phyloP scores from a whole-genome alignment of 2,329 filamentous ascomycete genomes.

The Diaporthe humulicola region DNA sequence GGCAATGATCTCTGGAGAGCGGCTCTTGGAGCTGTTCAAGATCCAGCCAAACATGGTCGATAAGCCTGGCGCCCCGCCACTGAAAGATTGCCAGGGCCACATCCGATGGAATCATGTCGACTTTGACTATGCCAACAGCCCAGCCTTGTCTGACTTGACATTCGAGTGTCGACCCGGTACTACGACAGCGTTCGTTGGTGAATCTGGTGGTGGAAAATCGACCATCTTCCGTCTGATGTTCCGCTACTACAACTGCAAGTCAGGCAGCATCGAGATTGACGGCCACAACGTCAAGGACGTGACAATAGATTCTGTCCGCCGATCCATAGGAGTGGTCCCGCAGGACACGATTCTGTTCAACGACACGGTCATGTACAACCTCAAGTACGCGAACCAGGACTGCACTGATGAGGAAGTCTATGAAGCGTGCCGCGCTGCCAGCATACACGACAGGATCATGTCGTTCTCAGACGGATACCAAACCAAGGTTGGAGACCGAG shows the following conservation, averaged over 20 bases:
- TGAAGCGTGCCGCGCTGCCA: constrained; percentile 65
- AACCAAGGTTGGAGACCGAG: constrained; percentile 66
- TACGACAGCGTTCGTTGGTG: constrained; percentile 94
- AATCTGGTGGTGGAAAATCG: constrained; percentile 97
- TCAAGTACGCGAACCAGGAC: constrained; percentile 63
- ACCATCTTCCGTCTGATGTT: constrained; percentile 96
- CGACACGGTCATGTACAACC: constrained; percentile 68
- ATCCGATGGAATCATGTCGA: constrained; percentile 90
- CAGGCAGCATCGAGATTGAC: constrained; percentile 87
- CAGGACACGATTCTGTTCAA: constrained; percentile 86
- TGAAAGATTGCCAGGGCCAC: constrained; percentile 81
- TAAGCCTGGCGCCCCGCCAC: constrained; percentile 70
- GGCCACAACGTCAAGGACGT: constrained; percentile 86
- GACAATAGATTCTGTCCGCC: constrained; percentile 93
- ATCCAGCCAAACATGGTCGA: constrained; percentile 94
- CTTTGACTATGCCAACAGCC: constrained; percentile 93
- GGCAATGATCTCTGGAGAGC: constrained; percentile 96
- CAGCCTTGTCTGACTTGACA: constrained; percentile 84
- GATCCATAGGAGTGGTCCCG: constrained; percentile 94
- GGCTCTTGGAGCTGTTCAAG: constrained; percentile 95
- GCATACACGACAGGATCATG: constrained; percentile 68
- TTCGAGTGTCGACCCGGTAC: constrained; percentile 92
- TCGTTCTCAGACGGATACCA: constrained; percentile 66
- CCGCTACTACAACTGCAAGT: constrained; percentile 91
- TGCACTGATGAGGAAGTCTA: constrained; percentile 64